Percentiles rank a stretch among this genome's conserved stretches.
phyloP scores from a whole-genome alignment of 352 stramenopile species.

The Globisporangium takayamanum region DNA sequence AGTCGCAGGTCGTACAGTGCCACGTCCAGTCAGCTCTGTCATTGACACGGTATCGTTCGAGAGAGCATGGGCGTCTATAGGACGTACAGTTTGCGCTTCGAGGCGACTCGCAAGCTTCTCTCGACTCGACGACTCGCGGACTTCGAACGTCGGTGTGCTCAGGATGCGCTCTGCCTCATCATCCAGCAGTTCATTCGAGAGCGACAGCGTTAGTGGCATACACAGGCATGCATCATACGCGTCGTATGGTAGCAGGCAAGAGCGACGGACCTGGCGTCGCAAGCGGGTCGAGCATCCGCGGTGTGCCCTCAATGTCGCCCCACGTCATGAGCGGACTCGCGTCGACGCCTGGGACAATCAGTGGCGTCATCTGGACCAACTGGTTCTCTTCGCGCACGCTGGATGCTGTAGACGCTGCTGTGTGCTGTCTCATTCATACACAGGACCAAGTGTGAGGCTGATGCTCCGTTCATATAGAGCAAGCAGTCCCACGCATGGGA shows the following conservation, averaged over 20 bases:
- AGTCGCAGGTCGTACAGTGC: background rate
- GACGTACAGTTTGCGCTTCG: constrained; percentile 47
- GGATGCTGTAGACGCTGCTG: constrained; percentile 3
- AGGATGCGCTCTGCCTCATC: constrained; percentile 24
- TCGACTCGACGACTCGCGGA: constrained; percentile 51
- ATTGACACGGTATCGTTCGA: background rate
- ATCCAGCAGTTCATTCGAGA: background rate
- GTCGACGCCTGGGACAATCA: constrained; percentile 63
- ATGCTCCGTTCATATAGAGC: background rate
- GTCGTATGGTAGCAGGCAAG: background rate
- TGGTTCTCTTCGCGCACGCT: constrained; percentile 20
- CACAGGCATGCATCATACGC: background rate
- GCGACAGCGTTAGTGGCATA: background rate
- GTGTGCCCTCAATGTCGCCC: constrained; percentile 79
- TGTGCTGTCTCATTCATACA: constrained; percentile 1
- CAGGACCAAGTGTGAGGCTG: background rate
- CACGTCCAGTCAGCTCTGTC: background rate
- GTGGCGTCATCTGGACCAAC: constrained; percentile 75
- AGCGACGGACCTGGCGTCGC: constrained; percentile 29
- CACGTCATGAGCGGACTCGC: constrained; percentile 81
- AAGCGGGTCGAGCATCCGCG: constrained; percentile 39
- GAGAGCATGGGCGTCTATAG: no score
- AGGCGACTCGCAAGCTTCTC: constrained; percentile 62
- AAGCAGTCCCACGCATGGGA: background rate
- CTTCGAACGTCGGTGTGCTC: constrained; percentile 48